Percentiles rank a stretch among this genome's conserved stretches.
Conservation (phyloP, 1,284 basidiomycete genomes). For the Trichosporon faecale region DNA sequence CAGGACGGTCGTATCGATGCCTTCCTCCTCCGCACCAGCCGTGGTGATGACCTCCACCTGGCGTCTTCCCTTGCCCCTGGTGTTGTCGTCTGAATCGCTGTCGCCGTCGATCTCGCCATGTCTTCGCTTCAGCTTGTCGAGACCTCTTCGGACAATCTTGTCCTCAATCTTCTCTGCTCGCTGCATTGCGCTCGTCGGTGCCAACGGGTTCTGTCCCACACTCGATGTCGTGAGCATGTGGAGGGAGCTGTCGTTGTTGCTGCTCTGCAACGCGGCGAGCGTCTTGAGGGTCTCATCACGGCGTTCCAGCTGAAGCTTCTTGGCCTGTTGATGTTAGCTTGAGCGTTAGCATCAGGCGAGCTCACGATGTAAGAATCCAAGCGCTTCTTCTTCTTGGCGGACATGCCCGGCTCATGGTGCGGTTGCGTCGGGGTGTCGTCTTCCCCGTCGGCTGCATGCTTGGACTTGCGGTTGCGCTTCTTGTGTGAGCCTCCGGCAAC, state of each 20-base stretch:
- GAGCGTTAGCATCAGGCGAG: conserved; percentile 22
- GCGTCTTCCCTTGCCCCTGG: conserved; percentile 58
- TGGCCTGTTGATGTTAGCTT: conserved; percentile 32
- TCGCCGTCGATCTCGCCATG: conserved; percentile 60
- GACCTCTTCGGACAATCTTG: conserved; percentile 65
- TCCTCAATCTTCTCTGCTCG: conserved; percentile 78
- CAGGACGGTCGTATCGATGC: conserved; percentile 50
- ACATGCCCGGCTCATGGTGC: conserved; percentile 42
- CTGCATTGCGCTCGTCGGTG: conserved; percentile 46
- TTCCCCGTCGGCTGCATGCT: conserved; percentile 34
- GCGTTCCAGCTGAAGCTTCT: conserved; percentile 51
- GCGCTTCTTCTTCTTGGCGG: conserved; percentile 51
- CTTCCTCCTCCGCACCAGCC: conserved; percentile 52
- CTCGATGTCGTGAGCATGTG: conserved; percentile 39
- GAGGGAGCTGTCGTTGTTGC: conserved; percentile 33
- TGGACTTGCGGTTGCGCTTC: conserved; percentile 40
- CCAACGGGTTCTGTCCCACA: conserved; percentile 46
- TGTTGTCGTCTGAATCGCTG: conserved; percentile 48
- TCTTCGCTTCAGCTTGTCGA: conserved; percentile 58
- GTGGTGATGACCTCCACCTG: conserved; percentile 65
- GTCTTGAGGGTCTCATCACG: conserved; percentile 44
- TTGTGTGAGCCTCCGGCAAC: conserved; percentile 47
- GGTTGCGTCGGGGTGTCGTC: conserved; percentile 48
- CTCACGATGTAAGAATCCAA: conserved; percentile 56
- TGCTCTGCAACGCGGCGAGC: conserved; percentile 38